Conservation (phyloP, 495 filamentous ascomycete species). For the Margaritispora aquatica region DNA sequence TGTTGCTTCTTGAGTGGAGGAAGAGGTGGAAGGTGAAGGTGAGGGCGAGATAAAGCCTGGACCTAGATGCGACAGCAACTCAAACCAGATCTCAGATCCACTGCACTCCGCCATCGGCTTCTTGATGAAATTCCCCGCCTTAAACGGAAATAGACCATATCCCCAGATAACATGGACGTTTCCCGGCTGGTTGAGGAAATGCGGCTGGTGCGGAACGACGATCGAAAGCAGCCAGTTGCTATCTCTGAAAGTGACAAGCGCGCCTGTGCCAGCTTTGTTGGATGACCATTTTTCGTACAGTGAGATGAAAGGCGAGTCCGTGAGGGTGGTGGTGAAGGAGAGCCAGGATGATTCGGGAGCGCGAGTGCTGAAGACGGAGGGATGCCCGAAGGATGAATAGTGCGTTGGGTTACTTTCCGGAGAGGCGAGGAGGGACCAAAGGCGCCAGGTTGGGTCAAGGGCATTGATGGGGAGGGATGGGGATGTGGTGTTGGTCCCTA, state of each 20-base stretch:
- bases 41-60: too few species aligned
- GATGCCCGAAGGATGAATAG: constrained; percentile 29
- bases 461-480: constrained; percentile 6
- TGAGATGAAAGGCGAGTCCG: constrained; percentile 25
- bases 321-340: constrained; percentile 35
- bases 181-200: constrained; percentile 29
- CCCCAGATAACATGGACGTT: constrained; percentile 31
- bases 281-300: constrained; percentile 24
- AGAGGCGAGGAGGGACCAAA: constrained; percentile 16
- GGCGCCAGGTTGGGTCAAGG: constrained; percentile 14
- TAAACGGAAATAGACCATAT: constrained; percentile 28
- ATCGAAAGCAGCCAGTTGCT: constrained; percentile 34
- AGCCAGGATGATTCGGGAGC: constrained; percentile 28
- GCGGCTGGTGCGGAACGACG: constrained; percentile 33
- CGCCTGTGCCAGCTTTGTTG: constrained; percentile 29
- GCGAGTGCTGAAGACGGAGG: constrained; percentile 30
- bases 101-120: constrained; percentile 35
- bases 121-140: constrained; percentile 29
- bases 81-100: constrained; percentile 33
- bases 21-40: too few species aligned
- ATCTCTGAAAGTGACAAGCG: constrained; percentile 30
- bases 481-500: constrained; percentile 15
- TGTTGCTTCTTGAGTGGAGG: too few species aligned
- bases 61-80: constrained; percentile 34
- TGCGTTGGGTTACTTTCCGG: constrained; percentile 7